A percentile compares a stretch with the other conserved stretches of the same genome.
Conservation (phyloP, 441 rosid genomes). For the Croton setiger region DNA sequence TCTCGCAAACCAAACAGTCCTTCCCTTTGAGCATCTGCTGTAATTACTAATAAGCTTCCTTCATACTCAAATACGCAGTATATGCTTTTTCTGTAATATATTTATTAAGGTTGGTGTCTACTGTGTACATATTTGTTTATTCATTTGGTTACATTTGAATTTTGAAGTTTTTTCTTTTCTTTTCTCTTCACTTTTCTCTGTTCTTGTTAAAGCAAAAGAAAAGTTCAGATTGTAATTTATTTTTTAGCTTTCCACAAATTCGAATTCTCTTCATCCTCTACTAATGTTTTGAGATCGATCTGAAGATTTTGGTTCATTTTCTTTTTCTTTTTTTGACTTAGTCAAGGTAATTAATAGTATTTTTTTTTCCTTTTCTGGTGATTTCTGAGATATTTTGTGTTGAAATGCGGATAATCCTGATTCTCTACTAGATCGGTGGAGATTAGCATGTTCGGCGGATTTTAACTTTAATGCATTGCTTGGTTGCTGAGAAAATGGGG, state of each 20-base stretch:
- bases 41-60: not conserved
- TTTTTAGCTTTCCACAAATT: not conserved
- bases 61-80: not conserved
- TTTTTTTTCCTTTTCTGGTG: not conserved
- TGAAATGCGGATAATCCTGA: not conserved
- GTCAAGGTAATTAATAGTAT: slow-evolving; percentile 22
- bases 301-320: not conserved
- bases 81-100: slow-evolving; percentile 1
- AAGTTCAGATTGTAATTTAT: not conserved
- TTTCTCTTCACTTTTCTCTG: not conserved
- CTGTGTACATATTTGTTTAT: not conserved
- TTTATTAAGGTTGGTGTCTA: not conserved
- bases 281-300: slow-evolving; percentile 32
- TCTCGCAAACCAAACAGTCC: slow-evolving; percentile 25
- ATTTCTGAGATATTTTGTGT: not conserved
- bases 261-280: slow-evolving; percentile 10
- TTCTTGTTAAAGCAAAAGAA: not conserved
- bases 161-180: too few relatives aligned
- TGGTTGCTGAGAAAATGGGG: slow-evolving; percentile 18
- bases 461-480: slow-evolving; percentile 8
- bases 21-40: slow-evolving; percentile 6
- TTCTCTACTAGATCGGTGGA: slow-evolving; percentile 36
- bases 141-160: not conserved
- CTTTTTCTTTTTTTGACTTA: slow-evolving; percentile 11
- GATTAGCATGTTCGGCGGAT: slow-evolving; percentile 20